Evolutionary conservation across 2,329 filamentous ascomycete genomes (phyloP).

Genomic region (Huntiella omanensis): DNA sequence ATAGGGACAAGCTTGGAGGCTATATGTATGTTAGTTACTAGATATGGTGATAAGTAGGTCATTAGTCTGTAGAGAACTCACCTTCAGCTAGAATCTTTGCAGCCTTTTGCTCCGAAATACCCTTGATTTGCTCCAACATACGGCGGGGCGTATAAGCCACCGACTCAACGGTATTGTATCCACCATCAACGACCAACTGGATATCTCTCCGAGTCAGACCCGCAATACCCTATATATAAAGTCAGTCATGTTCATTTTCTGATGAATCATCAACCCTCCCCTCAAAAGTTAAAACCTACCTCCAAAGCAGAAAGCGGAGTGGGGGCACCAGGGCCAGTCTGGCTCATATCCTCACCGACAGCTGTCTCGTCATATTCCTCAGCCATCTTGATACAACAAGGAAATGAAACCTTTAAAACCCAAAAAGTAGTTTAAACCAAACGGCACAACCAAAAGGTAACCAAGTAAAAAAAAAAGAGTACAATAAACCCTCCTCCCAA

Average conservation of each 20-base stretch:
- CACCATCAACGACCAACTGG: constrained; percentile 76
- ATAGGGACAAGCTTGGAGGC: constrained; percentile 93
- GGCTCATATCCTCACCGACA: constrained; percentile 47
- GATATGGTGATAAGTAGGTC: constrained; percentile 4
- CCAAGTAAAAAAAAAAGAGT: too few species aligned
- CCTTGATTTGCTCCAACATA: constrained; percentile 84
- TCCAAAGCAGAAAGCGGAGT: constrained; percentile 74
- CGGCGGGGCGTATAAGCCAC: constrained; percentile 81
- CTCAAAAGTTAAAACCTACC: constrained; percentile 30
- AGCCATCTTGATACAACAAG: constrained; percentile 20
- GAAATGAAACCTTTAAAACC: too few species aligned
- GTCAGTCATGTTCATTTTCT: too few species aligned
- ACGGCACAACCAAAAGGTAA: too few species aligned
- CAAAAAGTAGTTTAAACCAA: too few species aligned
- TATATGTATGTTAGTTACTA: constrained; percentile 19
- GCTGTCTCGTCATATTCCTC: constrained; percentile 48
- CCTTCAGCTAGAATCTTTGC: constrained; percentile 80
- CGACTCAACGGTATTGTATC: constrained; percentile 87
- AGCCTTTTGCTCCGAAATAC: constrained; percentile 93
- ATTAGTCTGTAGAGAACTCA: constrained; percentile 21
- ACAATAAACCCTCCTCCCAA: too few species aligned
- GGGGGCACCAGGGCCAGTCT: constrained; percentile 76
- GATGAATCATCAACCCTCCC: background rate
- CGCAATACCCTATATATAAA: constrained; percentile 47
- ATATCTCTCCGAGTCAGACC: constrained; percentile 92